Conservation (phyloP, 345 rosid species). For the Bretschneidera sinensis region DNA sequence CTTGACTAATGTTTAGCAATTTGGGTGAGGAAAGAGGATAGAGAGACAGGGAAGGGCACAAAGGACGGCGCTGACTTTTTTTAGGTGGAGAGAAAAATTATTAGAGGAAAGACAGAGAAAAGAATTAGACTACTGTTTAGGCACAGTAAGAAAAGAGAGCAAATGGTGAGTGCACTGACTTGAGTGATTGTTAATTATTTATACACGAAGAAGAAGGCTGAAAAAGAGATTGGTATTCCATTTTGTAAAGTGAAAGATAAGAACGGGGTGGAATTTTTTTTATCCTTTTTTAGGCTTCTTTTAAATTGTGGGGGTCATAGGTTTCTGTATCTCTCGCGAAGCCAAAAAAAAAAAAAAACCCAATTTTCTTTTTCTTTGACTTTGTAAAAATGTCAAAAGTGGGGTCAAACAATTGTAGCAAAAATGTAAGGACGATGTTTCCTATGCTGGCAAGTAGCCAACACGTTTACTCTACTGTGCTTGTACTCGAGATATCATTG, state of each 20-base stretch:
- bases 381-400: constrained; percentile 51
- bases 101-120: not conserved
- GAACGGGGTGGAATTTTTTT: not conserved
- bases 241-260: not conserved
- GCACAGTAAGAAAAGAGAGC: constrained; percentile 30
- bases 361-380: constrained; percentile 53
- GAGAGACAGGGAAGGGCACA: constrained; percentile 28
- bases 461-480: not conserved
- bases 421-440: constrained; percentile 14
- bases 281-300: not conserved
- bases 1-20: not conserved
- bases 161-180: constrained; percentile 44
- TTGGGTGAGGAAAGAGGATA: constrained; percentile 21
- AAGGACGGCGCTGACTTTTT: constrained; percentile 83
- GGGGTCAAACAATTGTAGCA: constrained; percentile 21
- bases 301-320: not conserved
- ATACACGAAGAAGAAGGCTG: constrained; percentile 35
- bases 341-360: not conserved
- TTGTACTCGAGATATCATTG: constrained; percentile 24
- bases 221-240: not conserved
- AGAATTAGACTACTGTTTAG: not conserved
- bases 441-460: constrained; percentile 10
- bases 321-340: not conserved
- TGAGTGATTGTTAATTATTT: constrained; percentile 41
- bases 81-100: constrained; percentile 6